phyloP scores from a whole-genome alignment of 345 rosid genomes.

The Alliaria petiolata region DNA sequence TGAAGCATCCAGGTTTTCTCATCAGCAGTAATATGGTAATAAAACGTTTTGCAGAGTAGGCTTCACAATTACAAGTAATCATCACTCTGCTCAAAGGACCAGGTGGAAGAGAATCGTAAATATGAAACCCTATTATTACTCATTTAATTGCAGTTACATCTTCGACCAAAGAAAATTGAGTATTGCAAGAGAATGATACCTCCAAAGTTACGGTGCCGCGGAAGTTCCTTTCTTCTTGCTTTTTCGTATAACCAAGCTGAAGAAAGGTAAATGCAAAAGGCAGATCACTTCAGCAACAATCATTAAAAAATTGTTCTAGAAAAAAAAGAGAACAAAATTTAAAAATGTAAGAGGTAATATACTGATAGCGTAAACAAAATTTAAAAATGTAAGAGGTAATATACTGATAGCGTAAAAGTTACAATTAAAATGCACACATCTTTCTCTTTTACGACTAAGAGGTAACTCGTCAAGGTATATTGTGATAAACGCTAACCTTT shows the following conservation, averaged over 20 bases:
- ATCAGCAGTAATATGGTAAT: background rate
- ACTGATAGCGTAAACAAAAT: background rate
- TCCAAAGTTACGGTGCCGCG: constrained; percentile 88
- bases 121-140: background rate
- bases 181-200: constrained; percentile 33
- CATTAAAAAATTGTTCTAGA: background rate
- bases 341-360: background rate
- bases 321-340: background rate
- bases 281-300: background rate
- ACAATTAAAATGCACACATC: background rate
- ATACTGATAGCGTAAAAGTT: background rate
- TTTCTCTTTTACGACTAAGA: background rate
- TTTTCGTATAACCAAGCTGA: constrained; percentile 91
- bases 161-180: background rate
- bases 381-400: background rate
- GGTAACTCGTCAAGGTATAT: background rate
- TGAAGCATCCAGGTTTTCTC: background rate
- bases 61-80: background rate
- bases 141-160: background rate
- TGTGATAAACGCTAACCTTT: constrained; percentile 52
- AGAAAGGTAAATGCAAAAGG: constrained; percentile 8
- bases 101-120: background rate
- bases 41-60: background rate
- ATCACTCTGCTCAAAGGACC: background rate
- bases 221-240: constrained; percentile 88